Evolutionary conservation across 2,329 filamentous ascomycete species (phyloP).

Genomic region (Aspergillus oerlinghausenensis): DNA sequence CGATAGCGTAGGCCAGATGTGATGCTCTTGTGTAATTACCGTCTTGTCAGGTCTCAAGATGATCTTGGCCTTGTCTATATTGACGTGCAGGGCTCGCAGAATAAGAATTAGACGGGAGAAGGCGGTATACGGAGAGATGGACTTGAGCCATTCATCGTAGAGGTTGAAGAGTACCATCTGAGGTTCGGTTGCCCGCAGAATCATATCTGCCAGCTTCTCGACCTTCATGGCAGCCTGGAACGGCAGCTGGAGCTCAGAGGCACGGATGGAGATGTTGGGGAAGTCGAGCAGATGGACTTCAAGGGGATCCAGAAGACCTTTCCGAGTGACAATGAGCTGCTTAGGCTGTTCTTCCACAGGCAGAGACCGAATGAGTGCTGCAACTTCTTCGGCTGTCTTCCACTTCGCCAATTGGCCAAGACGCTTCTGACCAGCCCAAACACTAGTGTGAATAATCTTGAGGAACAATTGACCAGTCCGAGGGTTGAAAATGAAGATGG

Average conservation of each 20-base stretch:
- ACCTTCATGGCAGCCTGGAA: constrained; percentile 99
- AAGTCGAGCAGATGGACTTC: constrained; percentile 98
- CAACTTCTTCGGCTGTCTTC: constrained; percentile 99
- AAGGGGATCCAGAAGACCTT: constrained; percentile 92
- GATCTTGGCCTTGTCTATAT: constrained; percentile 97
- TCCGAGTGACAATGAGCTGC: constrained; percentile 95
- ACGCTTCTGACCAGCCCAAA: constrained; percentile 99
- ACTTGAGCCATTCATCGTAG: constrained; percentile 98
- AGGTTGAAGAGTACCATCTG: constrained; percentile 99
- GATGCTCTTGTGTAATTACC: constrained; percentile 96
- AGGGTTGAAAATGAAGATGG: constrained; percentile 99
- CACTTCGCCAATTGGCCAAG: constrained; percentile 96
- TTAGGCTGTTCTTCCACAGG: constrained; percentile 98
- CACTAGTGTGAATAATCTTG: constrained; percentile 99
- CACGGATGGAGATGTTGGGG: constrained; percentile 97
- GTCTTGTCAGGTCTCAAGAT: constrained; percentile 94
- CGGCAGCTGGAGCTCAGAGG: constrained; percentile 90
- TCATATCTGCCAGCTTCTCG: constrained; percentile 98
- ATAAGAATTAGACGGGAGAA: constrained; percentile 95
- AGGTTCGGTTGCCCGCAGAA: constrained; percentile 93
- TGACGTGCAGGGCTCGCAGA: constrained; percentile 89
- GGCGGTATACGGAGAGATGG: constrained; percentile 95
- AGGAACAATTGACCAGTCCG: constrained; percentile 94
- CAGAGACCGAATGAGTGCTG: constrained; percentile 88
- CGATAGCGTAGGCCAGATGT: constrained; percentile 92